Base-by-base conservation (phyloP, 768 basidiomycete species). In the Daedaleopsis nitida region DNA sequence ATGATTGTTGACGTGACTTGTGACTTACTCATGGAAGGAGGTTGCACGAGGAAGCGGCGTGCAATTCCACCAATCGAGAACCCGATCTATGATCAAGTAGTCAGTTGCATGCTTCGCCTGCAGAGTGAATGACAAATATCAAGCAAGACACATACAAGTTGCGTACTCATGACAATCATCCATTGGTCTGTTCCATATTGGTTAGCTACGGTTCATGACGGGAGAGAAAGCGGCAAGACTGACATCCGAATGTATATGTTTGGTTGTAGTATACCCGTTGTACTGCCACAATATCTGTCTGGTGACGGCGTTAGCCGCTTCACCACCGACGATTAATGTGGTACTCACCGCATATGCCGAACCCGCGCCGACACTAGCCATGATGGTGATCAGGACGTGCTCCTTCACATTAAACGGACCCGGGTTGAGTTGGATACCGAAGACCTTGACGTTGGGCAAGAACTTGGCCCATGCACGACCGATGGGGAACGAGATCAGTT, bases 11-110 rank as follows among this genome's bases (percentile, higher is more conserved):
- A 13, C 2, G 55, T 16, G 39, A 42, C 38, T 17, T 14, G n/a
- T 21, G 12, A 64, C 74, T 24, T 51, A 74, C 74, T 88, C 89
- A 77, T 74, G 35, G 72, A 73, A 3, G 73, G 83, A 65, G 78
- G 92, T 65, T 66, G 84, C 69, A 77, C 91, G 39, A 93, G 81
- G 80, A 92, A 92, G 12, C 91, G 86, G 34, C 88, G 84, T 7
- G 82, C 81, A 39, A 90, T 74, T 14, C 91, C 90, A 47, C 91
- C 92, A 57, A 92, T 85, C 5, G 90, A 92, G 77, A 93, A 93
- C 13, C 92, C 91, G 56, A 92, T 91, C 57, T 91, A 75, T 34
- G 17, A 84, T 87, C 75, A 54, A 16, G 44, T 43, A 37, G 52
- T 43, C 27, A 47, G 47, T 11, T 11, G 45, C 27, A 23, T 35